A percentile compares a stretch with the other conserved stretches of the same genome.
Evolutionary conservation across 73 alveolate genomes (phyloP).

Genomic region (Tetrahymena borealis): DNA sequence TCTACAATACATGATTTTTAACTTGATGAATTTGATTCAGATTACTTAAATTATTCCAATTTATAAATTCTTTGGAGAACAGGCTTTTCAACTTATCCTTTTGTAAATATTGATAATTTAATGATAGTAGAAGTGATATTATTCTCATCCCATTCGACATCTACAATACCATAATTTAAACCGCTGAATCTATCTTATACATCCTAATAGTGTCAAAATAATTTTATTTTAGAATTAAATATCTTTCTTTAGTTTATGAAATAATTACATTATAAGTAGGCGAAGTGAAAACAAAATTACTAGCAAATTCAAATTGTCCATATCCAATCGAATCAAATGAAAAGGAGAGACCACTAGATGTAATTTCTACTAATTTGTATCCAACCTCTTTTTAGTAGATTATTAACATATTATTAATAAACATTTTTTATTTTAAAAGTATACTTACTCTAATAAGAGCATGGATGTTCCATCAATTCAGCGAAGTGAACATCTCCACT

Average conservation of each 20-base stretch:
- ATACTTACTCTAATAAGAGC: constrained; percentile 10
- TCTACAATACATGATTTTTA: background rate
- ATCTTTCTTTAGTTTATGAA: no score
- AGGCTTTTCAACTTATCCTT: background rate
- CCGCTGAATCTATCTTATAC: background rate
- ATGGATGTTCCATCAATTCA: constrained; percentile 40
- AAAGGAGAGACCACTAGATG: background rate
- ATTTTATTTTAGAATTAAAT: no score
- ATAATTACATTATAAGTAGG: background rate
- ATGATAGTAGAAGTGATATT: background rate
- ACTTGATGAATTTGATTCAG: background rate
- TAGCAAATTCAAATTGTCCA: background rate
- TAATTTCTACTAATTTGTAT: background rate
- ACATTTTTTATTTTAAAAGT: background rate
- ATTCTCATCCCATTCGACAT: background rate
- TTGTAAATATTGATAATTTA: background rate
- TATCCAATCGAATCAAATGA: background rate
- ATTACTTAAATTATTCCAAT: background rate
- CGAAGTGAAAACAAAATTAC: background rate
- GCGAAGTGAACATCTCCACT: constrained; percentile 80
- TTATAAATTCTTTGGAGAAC: background rate
- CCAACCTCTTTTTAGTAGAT: background rate
- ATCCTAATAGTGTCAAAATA: no score
- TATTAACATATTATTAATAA: background rate
- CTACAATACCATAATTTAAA: background rate